Conservation (phyloP, 768 basidiomycete genomes). For the Tulasnella sp. region DNA sequence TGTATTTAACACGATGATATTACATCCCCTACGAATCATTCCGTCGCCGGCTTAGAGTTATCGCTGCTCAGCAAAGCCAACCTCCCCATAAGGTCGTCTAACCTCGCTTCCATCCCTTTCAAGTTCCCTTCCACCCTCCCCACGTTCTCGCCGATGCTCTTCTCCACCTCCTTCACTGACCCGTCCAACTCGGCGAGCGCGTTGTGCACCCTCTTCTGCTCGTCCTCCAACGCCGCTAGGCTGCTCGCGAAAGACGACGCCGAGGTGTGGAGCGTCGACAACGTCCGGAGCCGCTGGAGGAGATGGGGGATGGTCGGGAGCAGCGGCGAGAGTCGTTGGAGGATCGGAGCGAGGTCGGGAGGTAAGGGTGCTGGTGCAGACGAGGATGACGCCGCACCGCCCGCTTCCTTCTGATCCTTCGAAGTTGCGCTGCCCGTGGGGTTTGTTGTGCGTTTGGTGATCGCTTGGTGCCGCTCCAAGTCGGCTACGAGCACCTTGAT, state of each 20-base stretch:
- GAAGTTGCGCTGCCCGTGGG: not conserved
- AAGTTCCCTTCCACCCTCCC: constrained; percentile 63
- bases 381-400: not conserved
- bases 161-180: constrained; percentile 62
- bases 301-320: constrained; percentile 54
- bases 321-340: constrained; percentile 31
- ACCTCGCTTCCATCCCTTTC: constrained; percentile 49
- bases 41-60: not conserved
- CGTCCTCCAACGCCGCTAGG: constrained; percentile 51
- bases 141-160: constrained; percentile 64
- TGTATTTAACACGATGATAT: not conserved
- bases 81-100: constrained; percentile 33
- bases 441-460: not conserved
- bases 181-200: constrained; percentile 53
- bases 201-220: constrained; percentile 53
- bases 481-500: constrained; percentile 88
- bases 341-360: constrained; percentile 25
- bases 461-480: constrained; percentile 61
- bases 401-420: not conserved
- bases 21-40: not conserved
- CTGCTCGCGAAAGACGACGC: constrained; percentile 67
- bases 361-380: constrained; percentile 18
- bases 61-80: not conserved
- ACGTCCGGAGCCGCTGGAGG: constrained; percentile 73
- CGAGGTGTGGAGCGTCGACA: constrained; percentile 69